Conservation (phyloP, 495 filamentous ascomycete species). For the Thozetella sp. region DNA sequence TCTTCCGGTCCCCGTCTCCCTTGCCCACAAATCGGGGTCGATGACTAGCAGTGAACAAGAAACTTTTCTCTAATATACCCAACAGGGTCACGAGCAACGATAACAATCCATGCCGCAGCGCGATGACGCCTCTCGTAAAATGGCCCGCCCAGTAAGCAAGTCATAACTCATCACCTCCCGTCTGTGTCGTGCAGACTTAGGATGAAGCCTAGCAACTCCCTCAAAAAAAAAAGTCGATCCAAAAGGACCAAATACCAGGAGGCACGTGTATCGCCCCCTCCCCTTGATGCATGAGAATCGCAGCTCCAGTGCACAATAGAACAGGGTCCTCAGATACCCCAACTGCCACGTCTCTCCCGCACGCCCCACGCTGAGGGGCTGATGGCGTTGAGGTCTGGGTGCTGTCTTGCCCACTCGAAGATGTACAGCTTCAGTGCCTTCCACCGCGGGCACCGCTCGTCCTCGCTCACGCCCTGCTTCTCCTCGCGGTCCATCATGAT, state of each 20-base stretch:
- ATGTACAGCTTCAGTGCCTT: constrained; percentile 80
- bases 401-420: constrained; percentile 80
- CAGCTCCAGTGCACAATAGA: too few species aligned
- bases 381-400: constrained; percentile 61
- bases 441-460: constrained; percentile 66
- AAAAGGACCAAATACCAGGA: too few species aligned
- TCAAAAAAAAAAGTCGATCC: too few species aligned
- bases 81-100: neutral
- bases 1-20: neutral
- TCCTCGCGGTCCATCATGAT: constrained; percentile 39
- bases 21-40: neutral
- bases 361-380: constrained; percentile 70
- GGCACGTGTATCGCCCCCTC: too few species aligned
- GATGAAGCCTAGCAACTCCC: too few species aligned
- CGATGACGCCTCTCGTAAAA: too few species aligned
- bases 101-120: neutral
- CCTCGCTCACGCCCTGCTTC: constrained; percentile 30
- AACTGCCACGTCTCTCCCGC: constrained; percentile 75
- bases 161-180: too few species aligned
- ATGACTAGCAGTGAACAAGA: neutral
- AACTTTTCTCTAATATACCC: neutral
- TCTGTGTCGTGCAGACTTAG: too few species aligned
- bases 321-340: too few species aligned
- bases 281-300: too few species aligned
- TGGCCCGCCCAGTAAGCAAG: too few species aligned